Evolutionary conservation across 139 green algal genomes (phyloP).

Genomic region (Chlamydomonas schloesseri): DNA sequence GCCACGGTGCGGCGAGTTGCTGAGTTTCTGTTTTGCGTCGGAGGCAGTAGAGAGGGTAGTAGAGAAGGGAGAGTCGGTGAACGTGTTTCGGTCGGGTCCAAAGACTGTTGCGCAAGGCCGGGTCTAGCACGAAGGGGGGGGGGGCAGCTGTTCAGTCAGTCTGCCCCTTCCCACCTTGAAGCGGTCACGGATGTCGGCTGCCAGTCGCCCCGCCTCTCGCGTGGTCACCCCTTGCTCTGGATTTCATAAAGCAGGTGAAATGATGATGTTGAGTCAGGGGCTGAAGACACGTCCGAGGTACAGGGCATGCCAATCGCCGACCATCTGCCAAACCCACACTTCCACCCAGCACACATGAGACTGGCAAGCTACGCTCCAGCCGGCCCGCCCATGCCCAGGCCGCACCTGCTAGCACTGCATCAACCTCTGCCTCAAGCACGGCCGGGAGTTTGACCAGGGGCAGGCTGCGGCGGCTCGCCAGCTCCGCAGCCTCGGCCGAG

Average conservation of each 20-base stretch:
- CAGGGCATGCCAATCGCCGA: not conserved
- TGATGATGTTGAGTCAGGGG: too few relatives aligned
- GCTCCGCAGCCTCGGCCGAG: not conserved
- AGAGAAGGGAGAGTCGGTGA: too few relatives aligned
- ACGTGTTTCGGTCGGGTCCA: too few relatives aligned
- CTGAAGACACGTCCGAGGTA: too few relatives aligned
- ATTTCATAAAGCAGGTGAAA: not conserved
- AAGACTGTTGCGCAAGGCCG: too few relatives aligned
- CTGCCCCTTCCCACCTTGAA: conserved; percentile 5
- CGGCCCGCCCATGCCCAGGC: not conserved
- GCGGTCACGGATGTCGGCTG: not conserved
- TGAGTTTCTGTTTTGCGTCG: conserved; percentile 25
- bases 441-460: not conserved
- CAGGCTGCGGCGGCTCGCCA: not conserved
- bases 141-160: too few relatives aligned
- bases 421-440: not conserved
- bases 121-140: too few relatives aligned
- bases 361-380: not conserved
- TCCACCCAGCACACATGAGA: too few relatives aligned
- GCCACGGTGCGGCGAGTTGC: conserved; percentile 2
- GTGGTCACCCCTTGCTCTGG: not conserved
- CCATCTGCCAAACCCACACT: too few relatives aligned
- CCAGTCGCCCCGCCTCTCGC: not conserved
- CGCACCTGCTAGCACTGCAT: not conserved
- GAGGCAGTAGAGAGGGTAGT: too few relatives aligned